Percentiles rank a stretch among this genome's conserved stretches.
Conservation (phyloP, 768 basidiomycete species). For the Rhodotorula paludigena region DNA sequence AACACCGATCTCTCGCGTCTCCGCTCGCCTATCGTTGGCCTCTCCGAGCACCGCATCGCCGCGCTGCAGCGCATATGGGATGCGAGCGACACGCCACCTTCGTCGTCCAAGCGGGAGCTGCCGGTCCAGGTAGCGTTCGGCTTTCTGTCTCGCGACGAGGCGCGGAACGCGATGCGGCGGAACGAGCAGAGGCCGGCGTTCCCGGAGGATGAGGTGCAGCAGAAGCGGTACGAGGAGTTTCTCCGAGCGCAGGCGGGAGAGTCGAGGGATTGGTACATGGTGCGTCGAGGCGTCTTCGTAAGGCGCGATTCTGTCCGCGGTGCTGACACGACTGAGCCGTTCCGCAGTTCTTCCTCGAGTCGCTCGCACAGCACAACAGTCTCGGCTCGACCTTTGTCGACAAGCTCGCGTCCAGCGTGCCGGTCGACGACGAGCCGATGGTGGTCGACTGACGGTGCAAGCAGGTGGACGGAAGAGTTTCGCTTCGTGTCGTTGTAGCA, state of each 20-base stretch:
- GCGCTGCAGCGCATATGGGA: background rate
- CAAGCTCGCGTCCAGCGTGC: no score
- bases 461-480: no score
- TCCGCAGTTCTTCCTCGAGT: no score
- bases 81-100: background rate
- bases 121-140: background rate
- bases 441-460: no score
- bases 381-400: no score
- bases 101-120: background rate
- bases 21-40: background rate
- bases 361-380: no score
- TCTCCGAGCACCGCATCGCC: background rate
- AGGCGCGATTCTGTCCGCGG: no score
- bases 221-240: constrained; percentile 5
- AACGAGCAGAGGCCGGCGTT: background rate
- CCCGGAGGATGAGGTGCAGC: background rate
- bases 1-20: background rate
- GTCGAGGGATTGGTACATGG: constrained; percentile 6
- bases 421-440: no score
- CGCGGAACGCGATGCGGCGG: background rate
- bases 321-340: no score
- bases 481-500: no score
- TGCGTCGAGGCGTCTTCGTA: no score
- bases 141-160: background rate
- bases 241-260: constrained; percentile 7